Conservation (phyloP, 1,284 basidiomycete species). For the Leccinum huronense region DNA sequence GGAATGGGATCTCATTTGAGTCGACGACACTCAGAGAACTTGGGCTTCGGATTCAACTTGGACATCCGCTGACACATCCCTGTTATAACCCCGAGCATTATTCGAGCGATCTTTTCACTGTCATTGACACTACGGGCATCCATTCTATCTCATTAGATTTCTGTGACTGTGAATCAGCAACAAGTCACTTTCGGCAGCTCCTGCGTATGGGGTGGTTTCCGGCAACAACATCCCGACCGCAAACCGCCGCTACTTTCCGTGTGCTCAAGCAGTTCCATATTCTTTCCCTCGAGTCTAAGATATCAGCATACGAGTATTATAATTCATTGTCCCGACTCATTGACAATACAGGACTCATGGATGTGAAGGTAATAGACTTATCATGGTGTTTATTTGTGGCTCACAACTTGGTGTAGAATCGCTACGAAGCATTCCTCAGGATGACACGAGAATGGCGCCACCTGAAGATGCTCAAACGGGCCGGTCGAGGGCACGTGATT, state of each 20-base stretch:
- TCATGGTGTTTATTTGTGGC: neutral
- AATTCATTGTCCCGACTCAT: neutral
- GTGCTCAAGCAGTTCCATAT: neutral
- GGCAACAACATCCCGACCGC: neutral
- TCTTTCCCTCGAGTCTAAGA: neutral
- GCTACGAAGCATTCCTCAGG: neutral
- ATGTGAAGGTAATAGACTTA: neutral
- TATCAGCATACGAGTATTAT: neutral
- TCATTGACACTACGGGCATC: neutral
- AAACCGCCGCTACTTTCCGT: neutral
- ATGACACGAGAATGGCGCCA: too few relatives aligned
- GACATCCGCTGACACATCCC: neutral
- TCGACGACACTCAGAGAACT: neutral
- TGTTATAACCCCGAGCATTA: neutral
- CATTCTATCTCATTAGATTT: neutral
- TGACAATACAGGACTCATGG: neutral
- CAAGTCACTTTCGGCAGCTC: neutral
- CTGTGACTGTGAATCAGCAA: neutral
- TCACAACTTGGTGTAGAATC: neutral
- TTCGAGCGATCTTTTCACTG: neutral
- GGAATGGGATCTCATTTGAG: neutral
- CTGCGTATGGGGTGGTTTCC: neutral
- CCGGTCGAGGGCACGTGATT: too few relatives aligned
- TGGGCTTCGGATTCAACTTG: neutral
- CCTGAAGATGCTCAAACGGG: too few relatives aligned